phyloP scores from a whole-genome alignment of 345 rosid genomes.

The Eucalyptus polyanthemos region DNA sequence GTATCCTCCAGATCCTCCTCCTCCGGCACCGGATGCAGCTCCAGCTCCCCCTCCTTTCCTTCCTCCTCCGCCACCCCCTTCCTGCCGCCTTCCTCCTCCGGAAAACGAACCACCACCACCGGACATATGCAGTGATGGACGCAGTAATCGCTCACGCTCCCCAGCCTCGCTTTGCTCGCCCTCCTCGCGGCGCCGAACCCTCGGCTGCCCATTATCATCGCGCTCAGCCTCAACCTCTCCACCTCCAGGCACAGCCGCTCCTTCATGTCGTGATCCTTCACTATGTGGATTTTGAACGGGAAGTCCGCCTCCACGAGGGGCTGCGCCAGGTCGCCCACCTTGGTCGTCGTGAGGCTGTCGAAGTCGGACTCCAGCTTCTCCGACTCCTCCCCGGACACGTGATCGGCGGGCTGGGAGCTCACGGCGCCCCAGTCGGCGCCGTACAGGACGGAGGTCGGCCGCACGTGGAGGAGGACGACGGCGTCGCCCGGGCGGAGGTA shows the following conservation, averaged over 20 bases:
- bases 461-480: conserved; percentile 54
- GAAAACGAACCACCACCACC: conserved; percentile 38
- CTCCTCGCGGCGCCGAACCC: conserved; percentile 57
- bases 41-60: conserved; percentile 3
- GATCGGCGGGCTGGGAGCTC: not conserved
- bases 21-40: conserved; percentile 48
- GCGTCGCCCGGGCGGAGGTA: conserved; percentile 58
- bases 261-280: conserved; percentile 86
- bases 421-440: conserved; percentile 67
- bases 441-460: conserved; percentile 45
- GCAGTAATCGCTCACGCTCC: conserved; percentile 84
- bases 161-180: conserved; percentile 45
- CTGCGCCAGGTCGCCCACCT: conserved; percentile 47
- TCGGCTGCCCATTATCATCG: conserved; percentile 83
- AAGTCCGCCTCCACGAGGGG: conserved; percentile 61
- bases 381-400: not conserved
- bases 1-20: conserved; percentile 44
- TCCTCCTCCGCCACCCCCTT: not conserved
- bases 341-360: conserved; percentile 41
- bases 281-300: conserved; percentile 66
- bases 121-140: conserved; percentile 87
- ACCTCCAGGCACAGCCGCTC: conserved; percentile 85
- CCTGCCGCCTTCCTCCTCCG: conserved; percentile 16
- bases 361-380: conserved; percentile 49
- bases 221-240: conserved; percentile 71